phyloP scores from a whole-genome alignment of 148 eudicot genomes.

The Spergularia bocconei region DNA sequence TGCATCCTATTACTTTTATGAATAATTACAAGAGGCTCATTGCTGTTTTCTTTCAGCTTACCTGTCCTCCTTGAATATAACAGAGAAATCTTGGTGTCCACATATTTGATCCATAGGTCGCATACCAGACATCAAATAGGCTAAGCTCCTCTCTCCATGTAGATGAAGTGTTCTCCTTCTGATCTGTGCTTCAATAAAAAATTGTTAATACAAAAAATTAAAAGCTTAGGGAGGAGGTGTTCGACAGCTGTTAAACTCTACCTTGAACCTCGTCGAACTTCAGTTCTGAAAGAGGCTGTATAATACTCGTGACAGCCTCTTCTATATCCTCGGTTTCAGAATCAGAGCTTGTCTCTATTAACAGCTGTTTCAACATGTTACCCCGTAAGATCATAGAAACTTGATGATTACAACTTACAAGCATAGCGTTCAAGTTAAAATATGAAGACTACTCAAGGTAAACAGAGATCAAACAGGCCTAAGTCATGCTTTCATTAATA shows the following conservation, averaged over 20 bases:
- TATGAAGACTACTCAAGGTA: neutral
- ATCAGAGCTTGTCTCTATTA: conserved; percentile 52
- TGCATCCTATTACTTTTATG: neutral
- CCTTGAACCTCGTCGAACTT: conserved; percentile 47
- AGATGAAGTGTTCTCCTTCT: conserved; percentile 29
- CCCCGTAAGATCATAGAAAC: conserved; percentile 5
- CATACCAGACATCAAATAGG: conserved; percentile 76
- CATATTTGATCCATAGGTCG: conserved; percentile 93
- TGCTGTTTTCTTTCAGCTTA: conserved; percentile 21
- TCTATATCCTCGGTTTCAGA: conserved; percentile 56
- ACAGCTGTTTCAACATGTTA: conserved; percentile 16
- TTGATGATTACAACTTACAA: neutral
- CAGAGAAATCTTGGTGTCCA: conserved; percentile 68
- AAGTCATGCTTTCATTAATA: neutral
- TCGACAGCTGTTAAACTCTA: conserved; percentile 14
- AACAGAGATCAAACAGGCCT: neutral
- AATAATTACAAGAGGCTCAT: neutral
- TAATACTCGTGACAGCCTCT: conserved; percentile 48
- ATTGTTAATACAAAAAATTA: neutral
- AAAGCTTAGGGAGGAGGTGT: neutral
- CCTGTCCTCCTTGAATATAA: conserved; percentile 96
- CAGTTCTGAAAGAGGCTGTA: conserved; percentile 60
- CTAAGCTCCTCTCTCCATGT: conserved; percentile 72
- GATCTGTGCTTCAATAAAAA: conserved; percentile 38
- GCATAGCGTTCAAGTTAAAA: neutral